These are phyloP conservation scores for Aspergillus sp. DNA, from an alignment of 2,329 filamentous ascomycete species.

Conservation along the genomic window DNA sequence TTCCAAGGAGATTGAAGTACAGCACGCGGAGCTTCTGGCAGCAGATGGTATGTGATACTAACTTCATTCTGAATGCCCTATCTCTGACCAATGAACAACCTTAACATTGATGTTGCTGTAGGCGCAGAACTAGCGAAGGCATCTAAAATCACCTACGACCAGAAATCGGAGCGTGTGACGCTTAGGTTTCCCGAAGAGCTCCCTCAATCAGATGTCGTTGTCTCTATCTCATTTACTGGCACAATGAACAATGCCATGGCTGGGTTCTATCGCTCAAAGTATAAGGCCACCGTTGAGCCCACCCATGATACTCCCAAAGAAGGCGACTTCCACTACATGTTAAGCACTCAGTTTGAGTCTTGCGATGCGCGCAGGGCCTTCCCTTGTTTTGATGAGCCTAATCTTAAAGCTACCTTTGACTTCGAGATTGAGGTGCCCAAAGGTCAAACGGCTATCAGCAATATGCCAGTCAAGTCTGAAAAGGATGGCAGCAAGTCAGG, in stretches of 20 bases:
- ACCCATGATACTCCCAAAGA: constrained; percentile 76
- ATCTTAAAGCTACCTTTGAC: constrained; percentile 94
- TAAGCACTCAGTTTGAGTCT: constrained; percentile 96
- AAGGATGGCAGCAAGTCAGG: constrained; percentile 66
- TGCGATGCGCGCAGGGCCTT: constrained; percentile 94
- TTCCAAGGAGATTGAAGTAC: constrained; percentile 76
- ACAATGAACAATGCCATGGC: constrained; percentile 88
- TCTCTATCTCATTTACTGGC: constrained; percentile 74
- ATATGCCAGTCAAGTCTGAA: constrained; percentile 84
- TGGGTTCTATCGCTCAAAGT: constrained; percentile 91
- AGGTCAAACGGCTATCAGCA: constrained; percentile 85
- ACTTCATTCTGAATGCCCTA: background rate
- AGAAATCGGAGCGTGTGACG: constrained; percentile 77
- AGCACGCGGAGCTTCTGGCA: constrained; percentile 50
- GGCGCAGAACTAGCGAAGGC: constrained; percentile 47
- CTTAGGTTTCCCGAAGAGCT: constrained; percentile 74
- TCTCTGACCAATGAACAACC: background rate
- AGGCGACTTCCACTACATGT: constrained; percentile 66
- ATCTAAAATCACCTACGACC: constrained; percentile 74
- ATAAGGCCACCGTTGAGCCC: constrained; percentile 74
- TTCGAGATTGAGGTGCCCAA: constrained; percentile 88
- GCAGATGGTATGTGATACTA: constrained; percentile 32
- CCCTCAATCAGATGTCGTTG: constrained; percentile 64
- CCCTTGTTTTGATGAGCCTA: constrained; percentile 97
- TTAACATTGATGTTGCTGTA: constrained; percentile 14